Conservation (phyloP, 345 rosid species). For the thale cress (Arabidopsis thaliana) region TAIR10.1 NC_003076.8:22402501-22403000, state of each 20-base stretch:
- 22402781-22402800: constrained; percentile 66
- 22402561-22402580: background rate
- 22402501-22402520: constrained; percentile 1
- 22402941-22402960: constrained; percentile 94
- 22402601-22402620: background rate
- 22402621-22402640: background rate
- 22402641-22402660: constrained; percentile 19
- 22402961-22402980: constrained; percentile 89
- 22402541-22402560: background rate
- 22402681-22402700: constrained; percentile 44
- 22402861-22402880: constrained; percentile 95
- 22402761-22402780: constrained; percentile 90
- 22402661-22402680: constrained; percentile 4
- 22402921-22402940: constrained; percentile 92
- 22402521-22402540: background rate
- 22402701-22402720: constrained; percentile 61
- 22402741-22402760: constrained; percentile 85
- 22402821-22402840: constrained; percentile 18
- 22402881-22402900: constrained; percentile 95
- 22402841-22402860: constrained; percentile 5
- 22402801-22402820: background rate
- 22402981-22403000: constrained; percentile 87
- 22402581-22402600: constrained; percentile 1
- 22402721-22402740: constrained; percentile 68
- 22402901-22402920: constrained; percentile 92